Base-by-base conservation (phyloP, 208 protist species). In the Endotrypanum monterogeii region DNA sequence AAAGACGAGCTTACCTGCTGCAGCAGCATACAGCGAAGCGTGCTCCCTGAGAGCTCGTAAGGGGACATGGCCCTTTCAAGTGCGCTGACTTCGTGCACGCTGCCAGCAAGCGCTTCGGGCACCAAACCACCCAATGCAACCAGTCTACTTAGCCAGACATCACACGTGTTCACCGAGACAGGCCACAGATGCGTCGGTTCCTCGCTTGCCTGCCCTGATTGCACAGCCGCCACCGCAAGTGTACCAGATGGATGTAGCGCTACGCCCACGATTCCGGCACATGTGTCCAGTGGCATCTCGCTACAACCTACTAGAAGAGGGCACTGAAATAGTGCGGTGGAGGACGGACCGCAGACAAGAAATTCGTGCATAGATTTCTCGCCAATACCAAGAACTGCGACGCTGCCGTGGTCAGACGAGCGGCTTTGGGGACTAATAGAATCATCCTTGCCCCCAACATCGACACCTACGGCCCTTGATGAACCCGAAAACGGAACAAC, bases 181-280 rank as follows among this genome's bases (percentile, higher is more conserved):
- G 86, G 83, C 52, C 84, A 73, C n/a, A 96, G 70, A 25, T 87
- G 84, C 68, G 88, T 41, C 6, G 84, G 61, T 28, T 83, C 80
- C 50, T 72, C 74, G 11, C 46, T 30, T 7, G 73, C 41, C n/a
- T 73, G 60, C 6, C 86, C 88, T 30, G 76, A 78, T 18, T 83
- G 83, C 54, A 93, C 41, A 25, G 73, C 76, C 30, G 90, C 6
- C 61, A 94, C 65, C 8, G 84, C 83, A 48, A 96, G 55, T 2
- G 73, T 74, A 60, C 71, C 80, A 7, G 87, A 88, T 5, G 89
- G 83, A 70, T 96, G 92, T 46, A 94, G 48, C 4, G 92, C 79
- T 30, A 94, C 71, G 37, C 88, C 88, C 32, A 67, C 55, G 1
- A 96, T 57, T 11, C 58, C 87, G 0, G 80, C 70, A 50, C 79